Evolutionary conservation across 345 rosid genomes (phyloP), one percentile per base, ranked within the genome.

Genomic region (Gossypium raimondii): DNA sequence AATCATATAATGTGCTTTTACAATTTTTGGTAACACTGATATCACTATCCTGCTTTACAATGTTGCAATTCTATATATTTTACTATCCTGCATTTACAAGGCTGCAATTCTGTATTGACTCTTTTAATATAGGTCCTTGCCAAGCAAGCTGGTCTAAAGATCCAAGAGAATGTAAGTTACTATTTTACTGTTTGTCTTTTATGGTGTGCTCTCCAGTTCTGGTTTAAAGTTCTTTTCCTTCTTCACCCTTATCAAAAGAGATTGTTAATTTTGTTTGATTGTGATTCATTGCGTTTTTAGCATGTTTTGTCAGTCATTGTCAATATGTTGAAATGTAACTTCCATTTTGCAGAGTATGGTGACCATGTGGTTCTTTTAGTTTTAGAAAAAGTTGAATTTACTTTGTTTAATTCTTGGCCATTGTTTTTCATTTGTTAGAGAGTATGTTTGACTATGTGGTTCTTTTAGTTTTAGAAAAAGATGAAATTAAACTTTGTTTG

Each of bases 71-170:
- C 27, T 73, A 2, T 61, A 25, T 47, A 56, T 16, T 29, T 55
- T 56, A 43, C 45, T 16, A 4, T 48, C 8, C 18, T 22, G 38
- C 71, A 67, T 67, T 66, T 45, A 44, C 34, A 44, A 67, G 25
- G 24, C 68, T 73, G 45, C 45, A 48, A 53, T 44, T 27, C 55
- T 73, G 9, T 61, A 47, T 48, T 73, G 69, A 48, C 47, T 18
- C 16, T 73, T 61, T 44, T 6, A 25, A 24, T 47, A 16, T 76
- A 94, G 98, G 98, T 94, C 83, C 90, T 92, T 63, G 86, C 83
- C 78, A 92, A 94, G 97, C 98, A 94, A 87, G 98, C 95, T 79
- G 95, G 97, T 78, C 87, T 92, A 75, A 84, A 87, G 87, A 90
- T 94, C 72, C 95, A 89, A 82, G 92, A 89, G 76, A 86, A 87